phyloP scores from a whole-genome alignment of 306 rosid species.

The Rosa rugosa region DNA sequence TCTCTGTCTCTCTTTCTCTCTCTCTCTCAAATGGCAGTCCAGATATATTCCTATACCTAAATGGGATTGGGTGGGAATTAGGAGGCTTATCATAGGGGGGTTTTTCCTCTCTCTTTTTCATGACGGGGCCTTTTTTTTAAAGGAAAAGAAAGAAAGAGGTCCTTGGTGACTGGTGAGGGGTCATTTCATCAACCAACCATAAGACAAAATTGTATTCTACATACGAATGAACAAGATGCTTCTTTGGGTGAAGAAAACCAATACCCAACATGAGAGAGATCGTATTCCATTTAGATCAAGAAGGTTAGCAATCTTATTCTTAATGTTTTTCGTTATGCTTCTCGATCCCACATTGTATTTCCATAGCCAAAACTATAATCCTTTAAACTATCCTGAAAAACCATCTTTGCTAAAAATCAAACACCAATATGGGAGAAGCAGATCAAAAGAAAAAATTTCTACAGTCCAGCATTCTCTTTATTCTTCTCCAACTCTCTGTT shows the following conservation, averaged over 20 bases:
- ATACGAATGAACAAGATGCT: constrained; percentile 40
- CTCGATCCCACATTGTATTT: too few relatives aligned
- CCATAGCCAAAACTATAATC: not conserved
- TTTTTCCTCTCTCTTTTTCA: not conserved
- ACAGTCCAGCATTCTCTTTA: not conserved
- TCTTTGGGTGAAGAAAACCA: constrained; percentile 45
- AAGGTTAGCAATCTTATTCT: not conserved
- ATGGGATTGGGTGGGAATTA: constrained; percentile 25
- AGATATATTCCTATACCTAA: constrained; percentile 31
- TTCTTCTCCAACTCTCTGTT: constrained; percentile 8
- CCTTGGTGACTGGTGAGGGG: constrained; percentile 77
- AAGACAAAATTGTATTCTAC: constrained; percentile 44
- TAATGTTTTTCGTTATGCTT: not conserved
- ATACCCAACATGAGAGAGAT: constrained; percentile 22
- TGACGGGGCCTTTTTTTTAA: constrained; percentile 18
- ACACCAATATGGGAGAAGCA: not conserved
- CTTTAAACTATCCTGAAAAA: not conserved
- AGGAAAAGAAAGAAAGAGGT: constrained; percentile 31
- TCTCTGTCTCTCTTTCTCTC: constrained; percentile 25
- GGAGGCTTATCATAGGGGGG: constrained; percentile 26
- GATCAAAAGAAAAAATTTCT: not conserved
- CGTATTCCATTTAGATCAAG: constrained; percentile 14
- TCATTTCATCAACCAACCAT: constrained; percentile 66
- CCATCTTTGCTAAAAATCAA: not conserved
- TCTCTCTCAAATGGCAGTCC: constrained; percentile 17